These are phyloP conservation scores for Leishmania tropica DNA, from an alignment of 208 protist species.

Conservation along the genomic window DNA sequence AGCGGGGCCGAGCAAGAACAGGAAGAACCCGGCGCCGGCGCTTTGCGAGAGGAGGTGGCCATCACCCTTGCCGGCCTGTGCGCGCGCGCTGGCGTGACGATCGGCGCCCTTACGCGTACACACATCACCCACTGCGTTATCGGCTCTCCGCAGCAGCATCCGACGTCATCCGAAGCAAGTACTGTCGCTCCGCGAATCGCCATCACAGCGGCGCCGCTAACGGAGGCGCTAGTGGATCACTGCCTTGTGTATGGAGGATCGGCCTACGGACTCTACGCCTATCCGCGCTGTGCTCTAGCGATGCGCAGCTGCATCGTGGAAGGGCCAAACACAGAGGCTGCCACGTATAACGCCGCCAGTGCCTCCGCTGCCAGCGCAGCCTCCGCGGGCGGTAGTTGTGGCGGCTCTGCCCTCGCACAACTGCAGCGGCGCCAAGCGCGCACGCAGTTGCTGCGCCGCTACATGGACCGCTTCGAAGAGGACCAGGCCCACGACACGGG, in stretches of 20 bases:
- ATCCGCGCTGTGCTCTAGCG: conserved; percentile 49
- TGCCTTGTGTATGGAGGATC: conserved; percentile 69
- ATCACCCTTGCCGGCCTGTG: conserved; percentile 66
- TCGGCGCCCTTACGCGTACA: conserved; percentile 66
- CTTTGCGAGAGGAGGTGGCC: conserved; percentile 24
- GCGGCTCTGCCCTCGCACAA: conserved; percentile 20
- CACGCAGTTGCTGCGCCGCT: conserved; percentile 24
- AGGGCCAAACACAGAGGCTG: conserved; percentile 37
- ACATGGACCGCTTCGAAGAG: conserved; percentile 16
- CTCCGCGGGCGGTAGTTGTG: neutral
- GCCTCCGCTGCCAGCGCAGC: neutral
- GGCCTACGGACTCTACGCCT: conserved; percentile 76
- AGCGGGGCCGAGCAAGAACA: conserved; percentile 39
- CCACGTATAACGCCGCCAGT: neutral
- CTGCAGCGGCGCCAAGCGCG: conserved; percentile 32
- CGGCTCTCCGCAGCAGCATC: conserved; percentile 35
- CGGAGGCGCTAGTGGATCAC: conserved; percentile 51
- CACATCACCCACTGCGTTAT: conserved; percentile 69
- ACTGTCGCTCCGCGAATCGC: conserved; percentile 31
- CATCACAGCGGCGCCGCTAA: conserved; percentile 56
- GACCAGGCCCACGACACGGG: conserved; percentile 15
- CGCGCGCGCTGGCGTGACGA: conserved; percentile 48
- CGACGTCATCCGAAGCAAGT: neutral
- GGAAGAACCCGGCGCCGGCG: conserved; percentile 17
- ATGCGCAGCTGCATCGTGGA: conserved; percentile 58